Evolutionary conservation across 192 early-diverging fungal species (phyloP), one percentile per base, ranked within the genome.

Genomic region (Podila verticillata): DNA sequence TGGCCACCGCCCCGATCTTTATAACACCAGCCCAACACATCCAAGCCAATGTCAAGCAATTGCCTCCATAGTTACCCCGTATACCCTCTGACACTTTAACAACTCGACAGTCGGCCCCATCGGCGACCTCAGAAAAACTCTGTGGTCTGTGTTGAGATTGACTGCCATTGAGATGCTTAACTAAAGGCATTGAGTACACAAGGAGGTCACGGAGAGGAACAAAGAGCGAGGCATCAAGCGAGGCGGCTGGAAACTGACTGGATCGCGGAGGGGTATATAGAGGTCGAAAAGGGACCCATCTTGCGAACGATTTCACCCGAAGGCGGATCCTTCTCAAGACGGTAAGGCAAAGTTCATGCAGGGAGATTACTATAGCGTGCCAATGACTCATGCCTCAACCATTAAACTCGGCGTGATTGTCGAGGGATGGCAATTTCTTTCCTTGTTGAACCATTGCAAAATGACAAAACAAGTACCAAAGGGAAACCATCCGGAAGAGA

Each of bases 351-450:
- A 44, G 66, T 56, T 59, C 31, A 72, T 72, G 77, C 60, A 72
- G 77, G 77, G 70, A 78, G 75, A 80, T 69, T 56, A 47, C 26
- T 80, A 39, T 80, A 58, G 66, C 77, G 77, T 72, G 77, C 69
- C 70, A 72, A 68, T 80, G 77, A 80, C 77, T 80, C 77, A 80
- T 80, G 49, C 77, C 51, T 57, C 36, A 63, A 58, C 70, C 61
- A 80, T 80, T 80, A 80, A 80, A 72, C 77, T 80, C 77, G 77
- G 77, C 77, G 65, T 72, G 29, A 80, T 72, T 66, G 77, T 72
- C 70, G 77, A 80, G 77, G 70, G 66, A 72, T 24, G 19, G 57
- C 48, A 54, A 54, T 54, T 54, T 54, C 51, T 54, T 54, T 29
- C 24, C 57, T 51, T 49, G 44, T 34, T 36, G 17, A 12, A 59